A percentile compares a stretch with the other conserved stretches of the same genome.
phyloP scores from a whole-genome alignment of 495 filamentous ascomycete genomes.

The Lindgomyces ingoldianus region DNA sequence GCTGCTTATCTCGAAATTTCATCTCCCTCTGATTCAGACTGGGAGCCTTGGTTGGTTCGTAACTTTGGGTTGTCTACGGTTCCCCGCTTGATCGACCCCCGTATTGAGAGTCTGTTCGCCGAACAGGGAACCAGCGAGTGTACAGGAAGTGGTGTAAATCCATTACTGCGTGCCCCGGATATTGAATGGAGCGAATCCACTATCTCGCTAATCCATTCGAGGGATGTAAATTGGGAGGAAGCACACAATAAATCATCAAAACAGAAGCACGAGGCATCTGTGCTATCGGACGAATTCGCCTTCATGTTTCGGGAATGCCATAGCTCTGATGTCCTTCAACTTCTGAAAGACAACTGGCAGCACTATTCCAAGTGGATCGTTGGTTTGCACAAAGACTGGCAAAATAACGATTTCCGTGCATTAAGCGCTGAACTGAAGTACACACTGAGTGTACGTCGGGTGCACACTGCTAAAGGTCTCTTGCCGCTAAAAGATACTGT shows the following conservation, averaged over 20 bases:
- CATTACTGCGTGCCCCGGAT: no score
- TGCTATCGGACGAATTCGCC: no score
- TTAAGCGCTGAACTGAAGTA: background rate
- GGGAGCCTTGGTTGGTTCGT: background rate
- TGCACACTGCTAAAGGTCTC: no score
- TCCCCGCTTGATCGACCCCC: background rate
- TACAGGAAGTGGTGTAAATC: no score
- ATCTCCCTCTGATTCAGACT: background rate
- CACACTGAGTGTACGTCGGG: background rate
- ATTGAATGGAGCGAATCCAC: no score
- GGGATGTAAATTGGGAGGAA: no score
- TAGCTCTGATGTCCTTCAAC: background rate
- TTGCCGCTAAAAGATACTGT: no score
- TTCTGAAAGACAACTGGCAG: background rate
- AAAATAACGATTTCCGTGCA: background rate
- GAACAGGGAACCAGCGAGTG: no score
- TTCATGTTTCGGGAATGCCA: background rate
- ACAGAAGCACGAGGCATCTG: no score
- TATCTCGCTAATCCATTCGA: no score
- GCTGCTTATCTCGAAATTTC: background rate
- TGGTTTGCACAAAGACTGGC: background rate
- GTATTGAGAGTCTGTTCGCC: background rate
- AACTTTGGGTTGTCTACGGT: background rate
- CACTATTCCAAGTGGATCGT: background rate
- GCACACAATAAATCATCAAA: no score